Conservation (phyloP, 768 basidiomycete species). For the Rossbeevera mucosa region DNA sequence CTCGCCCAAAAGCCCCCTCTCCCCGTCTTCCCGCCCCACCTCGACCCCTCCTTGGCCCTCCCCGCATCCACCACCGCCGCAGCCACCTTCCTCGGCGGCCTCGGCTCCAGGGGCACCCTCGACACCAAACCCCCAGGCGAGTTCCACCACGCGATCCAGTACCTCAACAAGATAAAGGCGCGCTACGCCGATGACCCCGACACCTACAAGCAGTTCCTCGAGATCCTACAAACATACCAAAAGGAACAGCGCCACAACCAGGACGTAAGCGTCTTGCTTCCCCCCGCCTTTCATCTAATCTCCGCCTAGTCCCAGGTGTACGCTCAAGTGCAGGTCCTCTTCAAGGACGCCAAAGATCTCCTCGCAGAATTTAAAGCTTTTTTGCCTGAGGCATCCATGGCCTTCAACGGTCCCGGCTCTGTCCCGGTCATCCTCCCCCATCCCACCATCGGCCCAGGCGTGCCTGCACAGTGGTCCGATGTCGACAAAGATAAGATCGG, state of each 20-base stretch:
- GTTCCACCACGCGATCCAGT: slow-evolving; percentile 93
- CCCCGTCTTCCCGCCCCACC: slow-evolving; percentile 37
- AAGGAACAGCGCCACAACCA: slow-evolving; percentile 73
- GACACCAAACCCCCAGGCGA: slow-evolving; percentile 59
- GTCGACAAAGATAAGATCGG: slow-evolving; percentile 34
- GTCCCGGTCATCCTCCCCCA: slow-evolving; percentile 51
- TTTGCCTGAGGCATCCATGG: slow-evolving; percentile 58
- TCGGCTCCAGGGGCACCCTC: slow-evolving; percentile 45
- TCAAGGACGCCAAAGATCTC: slow-evolving; percentile 78
- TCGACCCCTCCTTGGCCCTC: slow-evolving; percentile 51
- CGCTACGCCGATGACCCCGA: slow-evolving; percentile 86
- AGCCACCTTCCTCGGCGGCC: slow-evolving; percentile 60
- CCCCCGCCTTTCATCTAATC: neutral
- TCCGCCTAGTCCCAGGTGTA: slow-evolving; percentile 62
- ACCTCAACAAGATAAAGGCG: slow-evolving; percentile 97
- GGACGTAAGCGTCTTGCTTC: slow-evolving; percentile 47
- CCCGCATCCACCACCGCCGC: slow-evolving; percentile 53
- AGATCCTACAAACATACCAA: slow-evolving; percentile 84
- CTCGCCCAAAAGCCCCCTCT: slow-evolving; percentile 29
- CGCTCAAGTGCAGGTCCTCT: slow-evolving; percentile 73
- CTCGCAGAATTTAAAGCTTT: slow-evolving; percentile 80
- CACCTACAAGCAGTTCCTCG: slow-evolving; percentile 86
- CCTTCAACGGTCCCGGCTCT: slow-evolving; percentile 36
- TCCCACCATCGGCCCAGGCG: slow-evolving; percentile 34
- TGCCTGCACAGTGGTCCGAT: slow-evolving; percentile 40